A percentile compares a stretch with the other conserved stretches of the same genome.
Evolutionary conservation across 1,284 basidiomycete genomes (phyloP).

Genomic region (Athelia sp.): DNA sequence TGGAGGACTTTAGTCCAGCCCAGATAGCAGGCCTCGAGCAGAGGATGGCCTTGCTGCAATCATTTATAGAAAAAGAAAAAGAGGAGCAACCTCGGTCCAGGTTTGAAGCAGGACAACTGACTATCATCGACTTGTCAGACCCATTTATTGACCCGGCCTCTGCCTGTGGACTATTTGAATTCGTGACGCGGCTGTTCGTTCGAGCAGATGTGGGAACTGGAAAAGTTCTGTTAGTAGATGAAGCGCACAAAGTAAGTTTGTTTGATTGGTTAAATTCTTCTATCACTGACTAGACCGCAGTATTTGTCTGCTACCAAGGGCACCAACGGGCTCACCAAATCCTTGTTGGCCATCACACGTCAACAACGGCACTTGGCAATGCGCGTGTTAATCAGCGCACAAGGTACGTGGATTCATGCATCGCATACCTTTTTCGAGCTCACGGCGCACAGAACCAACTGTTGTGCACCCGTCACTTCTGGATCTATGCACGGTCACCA

Average conservation of each 20-base stretch:
- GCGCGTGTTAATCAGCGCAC: conserved; percentile 69
- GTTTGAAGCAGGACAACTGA: conserved; percentile 44
- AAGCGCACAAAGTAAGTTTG: conserved; percentile 61
- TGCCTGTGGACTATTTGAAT: conserved; percentile 68
- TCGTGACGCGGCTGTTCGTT: conserved; percentile 61
- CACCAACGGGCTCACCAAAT: conserved; percentile 49
- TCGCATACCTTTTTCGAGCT: too few species aligned
- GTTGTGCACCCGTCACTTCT: conserved; percentile 63
- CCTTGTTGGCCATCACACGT: conserved; percentile 53
- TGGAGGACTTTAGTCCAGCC: conserved; percentile 44
- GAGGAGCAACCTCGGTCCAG: conserved; percentile 6
- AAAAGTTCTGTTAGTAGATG: conserved; percentile 69
- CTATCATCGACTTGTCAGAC: conserved; percentile 55
- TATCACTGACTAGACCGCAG: conserved; percentile 49
- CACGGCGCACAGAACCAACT: conserved; percentile 51
- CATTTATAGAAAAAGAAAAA: conserved; percentile 38
- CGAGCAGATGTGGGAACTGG: conserved; percentile 55
- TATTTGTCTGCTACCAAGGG: conserved; percentile 49
- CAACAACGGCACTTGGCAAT: conserved; percentile 71
- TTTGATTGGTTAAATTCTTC: conserved; percentile 37
- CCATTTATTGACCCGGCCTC: conserved; percentile 64
- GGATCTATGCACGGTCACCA: conserved; percentile 59
- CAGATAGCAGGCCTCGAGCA: conserved; percentile 54
- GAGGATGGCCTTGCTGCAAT: conserved; percentile 47
- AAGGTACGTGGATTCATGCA: conserved; percentile 53